Conservation (phyloP, 306 rosid species). For the Rosa persica region DNA sequence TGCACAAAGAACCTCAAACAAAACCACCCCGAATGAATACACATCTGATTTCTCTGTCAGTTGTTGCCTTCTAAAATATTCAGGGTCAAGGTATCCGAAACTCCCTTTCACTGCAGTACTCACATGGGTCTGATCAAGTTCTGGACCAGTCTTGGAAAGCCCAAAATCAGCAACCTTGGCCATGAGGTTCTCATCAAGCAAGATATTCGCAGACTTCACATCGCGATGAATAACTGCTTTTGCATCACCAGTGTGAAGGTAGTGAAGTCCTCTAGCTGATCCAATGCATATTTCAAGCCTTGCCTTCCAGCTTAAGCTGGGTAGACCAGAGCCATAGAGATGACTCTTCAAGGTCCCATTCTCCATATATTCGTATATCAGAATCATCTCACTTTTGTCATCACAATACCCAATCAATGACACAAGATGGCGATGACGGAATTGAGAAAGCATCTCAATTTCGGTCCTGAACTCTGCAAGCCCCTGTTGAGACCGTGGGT, state of each 20-base stretch:
- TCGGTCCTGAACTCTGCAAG: constrained; percentile 83
- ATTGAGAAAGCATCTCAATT: constrained; percentile 84
- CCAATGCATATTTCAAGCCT: constrained; percentile 90
- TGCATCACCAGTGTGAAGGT: constrained; percentile 90
- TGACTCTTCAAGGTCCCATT: constrained; percentile 85
- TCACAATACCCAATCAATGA: constrained; percentile 90
- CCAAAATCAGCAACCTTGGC: constrained; percentile 95
- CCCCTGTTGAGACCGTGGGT: constrained; percentile 82
- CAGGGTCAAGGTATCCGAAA: constrained; percentile 90
- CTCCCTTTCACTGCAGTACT: constrained; percentile 90
- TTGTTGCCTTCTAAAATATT: constrained; percentile 83
- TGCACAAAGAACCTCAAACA: constrained; percentile 84
- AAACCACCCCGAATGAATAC: constrained; percentile 86
- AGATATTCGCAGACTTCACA: constrained; percentile 84
- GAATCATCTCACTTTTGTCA: constrained; percentile 83
- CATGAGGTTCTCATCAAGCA: constrained; percentile 88
- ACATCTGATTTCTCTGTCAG: constrained; percentile 87
- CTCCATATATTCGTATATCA: constrained; percentile 91
- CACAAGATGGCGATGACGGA: constrained; percentile 91
- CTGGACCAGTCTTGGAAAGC: constrained; percentile 80
- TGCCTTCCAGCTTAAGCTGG: constrained; percentile 79
- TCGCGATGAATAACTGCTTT: constrained; percentile 92
- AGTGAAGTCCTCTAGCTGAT: constrained; percentile 91
- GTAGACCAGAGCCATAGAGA: constrained; percentile 70
- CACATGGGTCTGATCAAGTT: constrained; percentile 81